Evolutionary conservation across 345 rosid genomes (phyloP).

Genomic region (Lumnitzera littorea): DNA sequence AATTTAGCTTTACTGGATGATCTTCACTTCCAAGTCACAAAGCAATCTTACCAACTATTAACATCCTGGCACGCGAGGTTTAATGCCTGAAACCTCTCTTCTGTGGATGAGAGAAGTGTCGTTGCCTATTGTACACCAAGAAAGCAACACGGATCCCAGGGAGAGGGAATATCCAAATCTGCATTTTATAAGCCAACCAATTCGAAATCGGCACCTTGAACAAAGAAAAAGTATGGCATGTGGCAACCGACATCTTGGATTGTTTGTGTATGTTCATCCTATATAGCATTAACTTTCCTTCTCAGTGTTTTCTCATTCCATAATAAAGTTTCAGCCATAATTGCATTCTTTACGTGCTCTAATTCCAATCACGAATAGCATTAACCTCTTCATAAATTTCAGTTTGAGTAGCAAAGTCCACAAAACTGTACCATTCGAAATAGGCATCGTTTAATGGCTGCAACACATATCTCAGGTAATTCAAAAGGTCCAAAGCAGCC

Average conservation of each 20-base stretch:
- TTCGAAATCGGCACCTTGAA: constrained; percentile 87
- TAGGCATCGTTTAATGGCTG: too few species aligned
- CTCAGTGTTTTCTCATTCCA: constrained; percentile 24
- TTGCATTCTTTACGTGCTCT: not conserved
- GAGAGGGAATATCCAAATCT: constrained; percentile 82
- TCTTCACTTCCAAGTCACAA: constrained; percentile 49
- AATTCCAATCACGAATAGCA: too few species aligned
- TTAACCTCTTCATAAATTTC: too few species aligned
- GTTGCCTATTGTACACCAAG: constrained; percentile 95
- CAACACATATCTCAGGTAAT: too few species aligned
- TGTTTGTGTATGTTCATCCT: constrained; percentile 52
- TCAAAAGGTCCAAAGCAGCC: too few species aligned
- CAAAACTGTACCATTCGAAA: too few species aligned
- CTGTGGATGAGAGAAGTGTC: constrained; percentile 59
- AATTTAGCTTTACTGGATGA: constrained; percentile 53
- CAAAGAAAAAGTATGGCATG: constrained; percentile 71
- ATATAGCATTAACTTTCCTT: constrained; percentile 26
- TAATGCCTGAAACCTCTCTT: constrained; percentile 89
- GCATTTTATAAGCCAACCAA: constrained; percentile 99
- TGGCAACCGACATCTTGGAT: constrained; percentile 74
- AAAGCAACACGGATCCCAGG: constrained; percentile 93
- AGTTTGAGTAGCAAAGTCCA: too few species aligned
- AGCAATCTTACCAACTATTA: constrained; percentile 97
- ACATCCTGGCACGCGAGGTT: constrained; percentile 67
- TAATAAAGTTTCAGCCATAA: constrained; percentile 6